Percentiles rank a stretch among this genome's conserved stretches.
phyloP scores from a whole-genome alignment of 805 yeast genomes.

The Teunomyces funiuensis region DNA sequence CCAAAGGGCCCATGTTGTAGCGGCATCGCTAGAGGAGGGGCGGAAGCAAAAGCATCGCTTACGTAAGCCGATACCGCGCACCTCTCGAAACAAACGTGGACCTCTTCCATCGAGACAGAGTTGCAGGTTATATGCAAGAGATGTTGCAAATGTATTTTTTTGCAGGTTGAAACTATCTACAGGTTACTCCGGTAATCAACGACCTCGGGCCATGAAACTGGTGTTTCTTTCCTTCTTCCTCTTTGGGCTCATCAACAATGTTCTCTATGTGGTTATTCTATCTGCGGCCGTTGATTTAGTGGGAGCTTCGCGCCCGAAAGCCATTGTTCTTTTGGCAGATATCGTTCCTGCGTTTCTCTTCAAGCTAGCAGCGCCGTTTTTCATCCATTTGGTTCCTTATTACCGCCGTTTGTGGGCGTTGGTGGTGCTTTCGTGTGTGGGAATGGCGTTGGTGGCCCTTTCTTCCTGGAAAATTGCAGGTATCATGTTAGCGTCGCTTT shows the following conservation, averaged over 20 bases:
- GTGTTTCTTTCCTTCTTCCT: slow-evolving; percentile 65
- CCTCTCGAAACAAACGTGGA: no score
- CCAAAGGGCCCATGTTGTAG: no score
- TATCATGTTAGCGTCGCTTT: slow-evolving; percentile 71
- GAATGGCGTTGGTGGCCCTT: slow-evolving; percentile 71
- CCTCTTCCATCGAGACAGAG: no score
- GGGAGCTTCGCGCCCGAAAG: slow-evolving; percentile 81
- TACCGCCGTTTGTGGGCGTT: slow-evolving; percentile 50
- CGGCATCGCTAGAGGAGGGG: no score
- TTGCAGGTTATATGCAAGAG: no score
- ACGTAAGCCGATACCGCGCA: no score
- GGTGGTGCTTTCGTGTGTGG: slow-evolving; percentile 59
- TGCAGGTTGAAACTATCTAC: background rate
- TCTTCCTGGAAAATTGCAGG: slow-evolving; percentile 55
- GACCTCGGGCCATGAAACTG: slow-evolving; percentile 16
- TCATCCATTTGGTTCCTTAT: slow-evolving; percentile 66
- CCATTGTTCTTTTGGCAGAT: slow-evolving; percentile 80
- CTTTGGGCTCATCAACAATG: slow-evolving; percentile 85
- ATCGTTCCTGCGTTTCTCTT: slow-evolving; percentile 77
- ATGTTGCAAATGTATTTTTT: no score
- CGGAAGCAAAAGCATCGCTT: no score
- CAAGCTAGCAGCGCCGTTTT: slow-evolving; percentile 77
- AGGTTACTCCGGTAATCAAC: no score
- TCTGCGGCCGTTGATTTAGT: slow-evolving; percentile 93
- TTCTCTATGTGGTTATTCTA: slow-evolving; percentile 85